These are phyloP conservation scores for Crassisporium funariophilum DNA, from an alignment of 768 basidiomycete species.

Conservation along the genomic window DNA sequence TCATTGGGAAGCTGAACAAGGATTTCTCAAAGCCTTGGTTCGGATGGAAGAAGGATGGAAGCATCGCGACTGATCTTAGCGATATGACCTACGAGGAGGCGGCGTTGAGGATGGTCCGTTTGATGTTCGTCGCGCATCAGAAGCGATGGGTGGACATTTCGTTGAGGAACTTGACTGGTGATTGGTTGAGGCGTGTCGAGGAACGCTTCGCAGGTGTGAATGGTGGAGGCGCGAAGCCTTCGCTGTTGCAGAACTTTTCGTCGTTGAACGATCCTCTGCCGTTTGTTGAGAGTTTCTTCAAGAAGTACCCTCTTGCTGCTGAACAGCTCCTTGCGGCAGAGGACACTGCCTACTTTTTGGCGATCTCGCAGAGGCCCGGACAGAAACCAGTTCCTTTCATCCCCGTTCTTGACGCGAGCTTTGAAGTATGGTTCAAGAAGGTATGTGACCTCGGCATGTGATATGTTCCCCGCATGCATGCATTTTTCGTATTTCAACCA, in stretches of 20 bases:
- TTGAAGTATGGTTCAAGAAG: constrained; percentile 99
- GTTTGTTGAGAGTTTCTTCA: constrained; percentile 84
- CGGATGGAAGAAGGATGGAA: constrained; percentile 92
- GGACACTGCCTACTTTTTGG: constrained; percentile 94
- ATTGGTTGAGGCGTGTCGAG: constrained; percentile 95
- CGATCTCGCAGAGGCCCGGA: constrained; percentile 92
- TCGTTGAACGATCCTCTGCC: constrained; percentile 79
- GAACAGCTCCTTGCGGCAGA: constrained; percentile 89
- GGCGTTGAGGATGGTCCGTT: constrained; percentile 83
- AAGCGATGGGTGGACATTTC: constrained; percentile 92
- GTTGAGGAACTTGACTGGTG: constrained; percentile 90
- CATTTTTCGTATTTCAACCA: constrained; percentile 7
- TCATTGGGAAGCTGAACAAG: constrained; percentile 89
- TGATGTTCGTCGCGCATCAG: constrained; percentile 95
- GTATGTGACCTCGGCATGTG: constrained; percentile 40
- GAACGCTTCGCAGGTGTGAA: constrained; percentile 94
- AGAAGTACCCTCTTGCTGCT: constrained; percentile 77
- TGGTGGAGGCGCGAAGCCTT: constrained; percentile 72
- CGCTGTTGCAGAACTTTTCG: constrained; percentile 81
- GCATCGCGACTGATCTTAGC: constrained; percentile 78
- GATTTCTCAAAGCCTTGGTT: constrained; percentile 99
- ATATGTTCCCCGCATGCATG: constrained; percentile 12
- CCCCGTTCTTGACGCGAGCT: constrained; percentile 88
- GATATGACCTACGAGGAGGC: constrained; percentile 99
- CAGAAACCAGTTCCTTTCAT: constrained; percentile 99